phyloP scores from a whole-genome alignment of 345 rosid species.

The Sisymbrium irio region DNA sequence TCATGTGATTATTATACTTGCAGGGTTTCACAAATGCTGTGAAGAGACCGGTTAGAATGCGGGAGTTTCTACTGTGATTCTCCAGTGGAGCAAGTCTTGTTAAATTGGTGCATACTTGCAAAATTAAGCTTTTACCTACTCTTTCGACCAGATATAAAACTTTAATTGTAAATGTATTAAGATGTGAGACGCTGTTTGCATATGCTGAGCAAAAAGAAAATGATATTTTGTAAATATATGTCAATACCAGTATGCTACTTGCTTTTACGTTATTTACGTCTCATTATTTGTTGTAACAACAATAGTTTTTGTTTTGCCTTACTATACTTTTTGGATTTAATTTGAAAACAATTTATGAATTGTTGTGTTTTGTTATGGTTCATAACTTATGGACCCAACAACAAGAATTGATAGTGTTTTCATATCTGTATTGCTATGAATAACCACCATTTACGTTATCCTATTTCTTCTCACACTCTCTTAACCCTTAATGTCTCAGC shows the following conservation, averaged over 20 bases:
- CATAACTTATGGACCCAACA: no score
- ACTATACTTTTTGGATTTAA: no score
- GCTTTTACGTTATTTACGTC: background rate
- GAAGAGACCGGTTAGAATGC: slow-evolving; percentile 83
- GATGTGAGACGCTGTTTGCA: background rate
- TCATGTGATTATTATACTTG: background rate
- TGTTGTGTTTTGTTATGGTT: no score
- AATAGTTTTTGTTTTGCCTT: background rate
- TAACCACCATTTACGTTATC: no score
- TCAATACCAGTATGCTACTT: background rate
- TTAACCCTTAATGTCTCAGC: no score
- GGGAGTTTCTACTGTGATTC: slow-evolving; percentile 56
- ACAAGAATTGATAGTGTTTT: no score
- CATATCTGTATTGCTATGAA: no score
- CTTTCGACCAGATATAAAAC: background rate
- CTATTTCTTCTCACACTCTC: no score
- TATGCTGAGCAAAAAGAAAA: background rate
- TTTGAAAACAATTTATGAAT: no score
- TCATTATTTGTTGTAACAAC: background rate
- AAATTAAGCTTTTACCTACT: background rate
- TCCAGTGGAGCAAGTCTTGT: background rate
- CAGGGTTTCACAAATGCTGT: slow-evolving; percentile 94
- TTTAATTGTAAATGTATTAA: background rate
- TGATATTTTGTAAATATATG: background rate
- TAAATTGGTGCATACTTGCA: slow-evolving; percentile 6